Evolutionary conservation across 2,329 filamentous ascomycete genomes (phyloP).

Genomic region (Fusarium udum): DNA sequence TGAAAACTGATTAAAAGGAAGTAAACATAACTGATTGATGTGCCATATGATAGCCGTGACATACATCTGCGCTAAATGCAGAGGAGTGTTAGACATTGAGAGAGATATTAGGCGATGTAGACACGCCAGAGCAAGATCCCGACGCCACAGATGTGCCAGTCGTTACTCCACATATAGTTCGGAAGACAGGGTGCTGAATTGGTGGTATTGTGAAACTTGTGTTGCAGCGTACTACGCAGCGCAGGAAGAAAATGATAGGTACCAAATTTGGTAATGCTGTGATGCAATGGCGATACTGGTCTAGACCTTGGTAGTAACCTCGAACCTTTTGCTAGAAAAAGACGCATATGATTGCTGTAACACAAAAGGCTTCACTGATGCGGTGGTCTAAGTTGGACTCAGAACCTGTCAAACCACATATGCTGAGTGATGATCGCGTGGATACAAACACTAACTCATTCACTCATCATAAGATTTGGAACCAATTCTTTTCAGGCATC

Average conservation of each 20-base stretch:
- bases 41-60: background rate
- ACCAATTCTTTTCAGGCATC: rapidly evolving
- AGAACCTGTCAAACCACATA: background rate
- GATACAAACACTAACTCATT: rapidly evolving
- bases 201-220: background rate
- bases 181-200: background rate
- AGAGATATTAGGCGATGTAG: background rate
- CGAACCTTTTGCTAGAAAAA: rapidly evolving
- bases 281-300: too few species aligned
- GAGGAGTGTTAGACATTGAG: background rate
- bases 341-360: too few species aligned
- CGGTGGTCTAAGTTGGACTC: rapidly evolving
- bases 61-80: background rate
- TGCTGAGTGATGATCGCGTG: rapidly evolving
- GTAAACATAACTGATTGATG: background rate
- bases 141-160: background rate
- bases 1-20: rapidly evolving
- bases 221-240: background rate
- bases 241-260: background rate
- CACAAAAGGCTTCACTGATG: background rate
- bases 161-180: background rate
- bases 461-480: background rate
- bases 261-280: background rate
- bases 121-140: background rate
- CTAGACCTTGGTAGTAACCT: too few species aligned